Conservation (phyloP, 176 grass and related monocot genomes). For the Phoenix roebelenii region DNA sequence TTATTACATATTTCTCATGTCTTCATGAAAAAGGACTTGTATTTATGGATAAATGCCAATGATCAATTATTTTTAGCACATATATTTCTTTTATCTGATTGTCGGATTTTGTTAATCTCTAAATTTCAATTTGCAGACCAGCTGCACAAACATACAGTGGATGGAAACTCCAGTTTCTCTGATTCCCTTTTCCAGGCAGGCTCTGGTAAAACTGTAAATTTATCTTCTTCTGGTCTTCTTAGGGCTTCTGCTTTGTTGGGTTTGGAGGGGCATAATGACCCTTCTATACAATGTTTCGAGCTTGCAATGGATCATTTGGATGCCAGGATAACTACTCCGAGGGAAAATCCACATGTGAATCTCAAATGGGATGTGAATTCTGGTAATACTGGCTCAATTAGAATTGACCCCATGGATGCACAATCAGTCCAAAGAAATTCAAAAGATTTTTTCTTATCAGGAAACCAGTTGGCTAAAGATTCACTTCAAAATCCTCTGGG, state of each 20-base stretch:
- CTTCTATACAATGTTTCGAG: conserved; percentile 50
- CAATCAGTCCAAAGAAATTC: conserved; percentile 11
- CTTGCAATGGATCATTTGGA: conserved; percentile 37
- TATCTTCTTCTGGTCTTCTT: conserved; percentile 59
- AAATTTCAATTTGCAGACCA: conserved; percentile 29
- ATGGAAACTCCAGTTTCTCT: conserved; percentile 24
- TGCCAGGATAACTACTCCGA: conserved; percentile 30
- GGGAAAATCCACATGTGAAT: conserved; percentile 21
- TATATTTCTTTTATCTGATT: not conserved
- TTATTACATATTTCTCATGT: no score
- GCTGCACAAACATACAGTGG: conserved; percentile 14
- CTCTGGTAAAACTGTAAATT: conserved; percentile 41
- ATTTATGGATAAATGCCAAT: no score
- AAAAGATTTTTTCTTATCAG: conserved; percentile 17
- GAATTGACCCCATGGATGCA: not conserved
- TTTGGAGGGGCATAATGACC: conserved; percentile 44
- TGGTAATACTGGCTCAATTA: not conserved
- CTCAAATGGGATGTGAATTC: conserved; percentile 1
- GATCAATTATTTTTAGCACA: no score
- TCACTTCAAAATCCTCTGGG: conserved; percentile 16
- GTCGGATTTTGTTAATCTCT: conserved; percentile 3
- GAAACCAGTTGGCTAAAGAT: conserved; percentile 33
- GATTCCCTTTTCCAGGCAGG: conserved; percentile 51
- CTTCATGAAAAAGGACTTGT: no score
- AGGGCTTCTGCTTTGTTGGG: conserved; percentile 74